These are phyloP conservation scores for Seiridium unicorne DNA, from an alignment of 2,329 filamentous ascomycete genomes.

Conservation along the genomic window DNA sequence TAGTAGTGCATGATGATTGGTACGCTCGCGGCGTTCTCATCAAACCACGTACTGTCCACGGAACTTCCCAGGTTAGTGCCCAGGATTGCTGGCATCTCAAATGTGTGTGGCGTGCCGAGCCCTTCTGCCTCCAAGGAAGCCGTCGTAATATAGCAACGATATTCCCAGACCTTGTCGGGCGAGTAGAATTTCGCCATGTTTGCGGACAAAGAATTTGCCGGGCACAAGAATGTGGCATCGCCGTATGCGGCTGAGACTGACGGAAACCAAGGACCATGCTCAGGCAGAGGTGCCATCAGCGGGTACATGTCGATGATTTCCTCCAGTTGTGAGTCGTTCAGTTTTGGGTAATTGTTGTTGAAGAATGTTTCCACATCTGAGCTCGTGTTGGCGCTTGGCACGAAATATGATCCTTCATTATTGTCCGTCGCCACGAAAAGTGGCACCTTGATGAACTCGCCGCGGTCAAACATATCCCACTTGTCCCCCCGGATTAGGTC, in stretches of 20 bases:
- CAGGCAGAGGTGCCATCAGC: slow-evolving; percentile 28
- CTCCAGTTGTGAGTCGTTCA: slow-evolving; percentile 51
- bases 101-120: slow-evolving; percentile 61
- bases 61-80: slow-evolving; percentile 30
- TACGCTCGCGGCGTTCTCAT: slow-evolving; percentile 5
- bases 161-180: slow-evolving; percentile 55
- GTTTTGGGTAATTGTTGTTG: slow-evolving; percentile 29
- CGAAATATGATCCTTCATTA: slow-evolving; percentile 62
- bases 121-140: slow-evolving; percentile 46
- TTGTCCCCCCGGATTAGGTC: slow-evolving; percentile 44
- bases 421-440: slow-evolving; percentile 51
- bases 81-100: slow-evolving; percentile 64
- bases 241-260: slow-evolving; percentile 32
- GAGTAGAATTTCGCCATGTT: slow-evolving; percentile 34
- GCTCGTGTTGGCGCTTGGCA: slow-evolving; percentile 39
- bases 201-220: slow-evolving; percentile 57
- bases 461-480: slow-evolving; percentile 41
- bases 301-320: slow-evolving; percentile 38
- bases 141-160: slow-evolving; percentile 65
- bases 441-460: slow-evolving; percentile 48
- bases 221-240: slow-evolving; percentile 44
- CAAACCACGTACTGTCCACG: not conserved
- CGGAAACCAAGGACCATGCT: slow-evolving; percentile 39
- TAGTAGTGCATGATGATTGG: slow-evolving; percentile 14
- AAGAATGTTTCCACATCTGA: slow-evolving; percentile 45